These are phyloP conservation scores for Paraphoma sp. DNA, from an alignment of 2,329 filamentous ascomycete genomes.

Conservation along the genomic window DNA sequence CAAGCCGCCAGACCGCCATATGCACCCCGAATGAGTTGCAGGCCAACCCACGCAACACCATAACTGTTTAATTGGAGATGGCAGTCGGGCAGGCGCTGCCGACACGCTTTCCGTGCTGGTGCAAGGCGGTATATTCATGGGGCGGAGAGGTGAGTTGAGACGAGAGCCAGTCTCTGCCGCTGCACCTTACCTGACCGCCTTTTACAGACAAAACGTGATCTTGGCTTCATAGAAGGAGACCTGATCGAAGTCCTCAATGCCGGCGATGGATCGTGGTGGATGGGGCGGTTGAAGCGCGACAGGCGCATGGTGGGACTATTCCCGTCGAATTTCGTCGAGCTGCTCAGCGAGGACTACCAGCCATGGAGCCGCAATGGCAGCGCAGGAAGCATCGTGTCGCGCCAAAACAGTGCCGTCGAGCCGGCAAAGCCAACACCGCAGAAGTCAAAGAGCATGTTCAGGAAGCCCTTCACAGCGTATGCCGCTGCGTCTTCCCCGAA, in stretches of 20 bases:
- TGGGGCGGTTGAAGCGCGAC: constrained; percentile 87
- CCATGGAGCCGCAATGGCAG: constrained; percentile 70
- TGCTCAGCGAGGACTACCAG: constrained; percentile 84
- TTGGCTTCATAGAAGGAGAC: constrained; percentile 97
- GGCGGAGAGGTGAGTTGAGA: constrained; percentile 70
- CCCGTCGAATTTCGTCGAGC: constrained; percentile 95
- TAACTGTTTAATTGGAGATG: constrained; percentile 43
- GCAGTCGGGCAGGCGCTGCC: constrained; percentile 64
- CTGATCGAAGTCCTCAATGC: constrained; percentile 98
- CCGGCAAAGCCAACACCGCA: constrained; percentile 53
- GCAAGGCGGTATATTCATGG: constrained; percentile 90
- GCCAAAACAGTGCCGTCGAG: constrained; percentile 55
- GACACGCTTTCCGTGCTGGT: constrained; percentile 87
- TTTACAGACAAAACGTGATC: constrained; percentile 78
- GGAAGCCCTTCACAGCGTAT: constrained; percentile 72
- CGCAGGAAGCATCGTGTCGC: constrained; percentile 53
- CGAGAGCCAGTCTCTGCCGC: constrained; percentile 6
- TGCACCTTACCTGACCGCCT: constrained; percentile 26
- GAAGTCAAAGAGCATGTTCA: constrained; percentile 63
- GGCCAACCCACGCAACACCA: constrained; percentile 9
- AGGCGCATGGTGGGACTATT: constrained; percentile 90
- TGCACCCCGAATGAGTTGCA: constrained; percentile 21
- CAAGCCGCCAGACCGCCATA: constrained; percentile 13
- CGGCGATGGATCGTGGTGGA: constrained; percentile 98
- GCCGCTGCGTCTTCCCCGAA: constrained; percentile 52